These are phyloP conservation scores for Chaetomium sp. DNA, from an alignment of 2,329 filamentous ascomycete genomes.

Conservation along the genomic window DNA sequence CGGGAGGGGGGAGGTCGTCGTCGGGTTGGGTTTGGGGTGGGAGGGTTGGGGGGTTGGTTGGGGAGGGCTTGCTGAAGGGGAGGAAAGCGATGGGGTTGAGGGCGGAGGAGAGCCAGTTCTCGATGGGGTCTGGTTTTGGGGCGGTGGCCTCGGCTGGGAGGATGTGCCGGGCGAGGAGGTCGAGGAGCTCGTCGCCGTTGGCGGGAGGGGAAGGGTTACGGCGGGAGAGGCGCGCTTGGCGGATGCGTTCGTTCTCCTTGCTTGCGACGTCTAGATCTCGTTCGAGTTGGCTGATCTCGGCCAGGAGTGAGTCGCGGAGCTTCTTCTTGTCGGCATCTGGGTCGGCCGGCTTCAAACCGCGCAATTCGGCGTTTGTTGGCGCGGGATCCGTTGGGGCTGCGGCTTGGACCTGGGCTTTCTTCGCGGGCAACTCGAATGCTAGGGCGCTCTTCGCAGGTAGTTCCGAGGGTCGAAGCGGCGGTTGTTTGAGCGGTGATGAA, in stretches of 20 bases:
- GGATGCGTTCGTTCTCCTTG: constrained; percentile 60
- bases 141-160: constrained; percentile 41
- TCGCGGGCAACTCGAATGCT: constrained; percentile 7
- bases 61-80: constrained; percentile 49
- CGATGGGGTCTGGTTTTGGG: constrained; percentile 38
- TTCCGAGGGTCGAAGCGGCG: constrained; percentile 32
- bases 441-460: constrained; percentile 10
- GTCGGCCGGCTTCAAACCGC: constrained; percentile 47
- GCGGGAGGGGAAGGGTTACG: constrained; percentile 35
- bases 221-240: constrained; percentile 45
- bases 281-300: constrained; percentile 59
- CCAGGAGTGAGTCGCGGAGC: constrained; percentile 54
- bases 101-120: constrained; percentile 51
- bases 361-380: constrained; percentile 40
- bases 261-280: constrained; percentile 60
- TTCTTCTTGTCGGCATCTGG: constrained; percentile 53
- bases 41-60: constrained; percentile 34
- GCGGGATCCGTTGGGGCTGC: constrained; percentile 26
- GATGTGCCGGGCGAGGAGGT: constrained; percentile 47
- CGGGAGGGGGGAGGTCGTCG: constrained; percentile 42
- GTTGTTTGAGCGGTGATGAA: constrained; percentile 57
- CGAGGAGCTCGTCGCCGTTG: constrained; percentile 43
- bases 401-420: constrained; percentile 19
- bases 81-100: constrained; percentile 56
- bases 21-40: constrained; percentile 32